Evolutionary conservation across 805 yeast genomes (phyloP), one percentile per base, ranked within the genome.

Genomic region (Kuraishia floccosa): DNA sequence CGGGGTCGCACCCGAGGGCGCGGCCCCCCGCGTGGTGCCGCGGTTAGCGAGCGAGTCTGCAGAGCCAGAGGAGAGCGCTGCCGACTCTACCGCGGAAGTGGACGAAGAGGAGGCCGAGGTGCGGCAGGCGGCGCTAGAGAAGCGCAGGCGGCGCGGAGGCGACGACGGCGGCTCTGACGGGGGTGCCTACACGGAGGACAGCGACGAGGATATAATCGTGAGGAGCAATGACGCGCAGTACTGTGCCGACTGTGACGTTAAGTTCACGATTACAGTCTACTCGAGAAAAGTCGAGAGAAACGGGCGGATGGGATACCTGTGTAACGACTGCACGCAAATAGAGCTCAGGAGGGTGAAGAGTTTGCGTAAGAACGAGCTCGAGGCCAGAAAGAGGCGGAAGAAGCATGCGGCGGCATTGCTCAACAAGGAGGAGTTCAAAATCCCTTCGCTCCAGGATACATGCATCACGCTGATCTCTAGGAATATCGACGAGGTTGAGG

Each of bases 391-490:
- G 48, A 70, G 71, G 42, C 68, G 94, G 35, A 82, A 81, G 58
- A 75, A 73, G 55, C 59, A 79, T 28, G 96, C 97, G 1, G 81
- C 77, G 34, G 93, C 95, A 3, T 62, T 91, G 27, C 59, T 91
- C 30, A 87, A 91, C 44, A 68, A 75, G 44, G 68, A 72, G 34
- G 74, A 72, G 15, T 72, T 68, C 22, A 63, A 57, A 32, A 50
- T 82, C 4, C 80, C 93, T 2, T 65, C 81, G 7, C 59, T 91
- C 25, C 96, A 86, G 52, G 95, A 86, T 41, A 46, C 80, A 15
- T 84, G 96, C 44, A 81, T 91, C 37, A 56, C 63, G 19, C 60
- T 70, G 12, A 73, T 83, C 22, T 74, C 85, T 0, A 60, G 60
- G 21, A 69, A 76, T 42, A 84, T 83, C 39, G 72, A 68, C 42